A percentile compares a stretch with the other conserved stretches of the same genome.
These are phyloP conservation scores for Lentinula novae-zelandiae DNA, from an alignment of 1,284 basidiomycete species.

Conservation along the genomic window DNA sequence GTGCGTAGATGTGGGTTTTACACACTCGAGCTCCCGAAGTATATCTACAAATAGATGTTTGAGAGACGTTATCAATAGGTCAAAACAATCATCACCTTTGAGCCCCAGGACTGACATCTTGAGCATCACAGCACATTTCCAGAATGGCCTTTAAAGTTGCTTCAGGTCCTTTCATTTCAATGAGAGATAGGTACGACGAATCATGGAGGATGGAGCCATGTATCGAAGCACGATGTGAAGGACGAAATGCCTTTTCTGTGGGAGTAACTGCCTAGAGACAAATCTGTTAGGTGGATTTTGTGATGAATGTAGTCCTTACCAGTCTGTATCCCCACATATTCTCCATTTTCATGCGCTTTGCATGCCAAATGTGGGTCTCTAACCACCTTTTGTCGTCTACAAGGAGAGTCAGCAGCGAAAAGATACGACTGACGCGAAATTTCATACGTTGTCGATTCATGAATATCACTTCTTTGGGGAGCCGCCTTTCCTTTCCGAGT, in stretches of 20 bases:
- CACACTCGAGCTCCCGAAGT: slow-evolving; percentile 51
- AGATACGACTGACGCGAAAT: not conserved
- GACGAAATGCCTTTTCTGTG: slow-evolving; percentile 86
- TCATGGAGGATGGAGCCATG: slow-evolving; percentile 86
- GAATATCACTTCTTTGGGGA: slow-evolving; percentile 51
- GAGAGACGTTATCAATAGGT: not conserved
- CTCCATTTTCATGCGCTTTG: slow-evolving; percentile 91
- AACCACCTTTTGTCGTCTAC: slow-evolving; percentile 84
- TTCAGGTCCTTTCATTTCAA: slow-evolving; percentile 70
- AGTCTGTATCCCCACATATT: slow-evolving; percentile 87
- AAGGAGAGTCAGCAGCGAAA: not conserved
- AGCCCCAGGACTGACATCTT: slow-evolving; percentile 51
- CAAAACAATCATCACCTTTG: slow-evolving; percentile 40
- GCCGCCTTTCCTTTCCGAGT: slow-evolving; percentile 50
- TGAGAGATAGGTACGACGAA: slow-evolving; percentile 75
- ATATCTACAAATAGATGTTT: slow-evolving; percentile 38
- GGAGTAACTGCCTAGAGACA: slow-evolving; percentile 62
- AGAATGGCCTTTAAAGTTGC: slow-evolving; percentile 50
- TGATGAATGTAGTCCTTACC: slow-evolving; percentile 37
- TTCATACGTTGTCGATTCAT: slow-evolving; percentile 64
- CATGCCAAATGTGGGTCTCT: slow-evolving; percentile 92
- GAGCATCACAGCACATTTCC: slow-evolving; percentile 58
- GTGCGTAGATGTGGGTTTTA: slow-evolving; percentile 63
- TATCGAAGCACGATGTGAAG: slow-evolving; percentile 82
- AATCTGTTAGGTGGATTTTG: not conserved